Conservation (phyloP, 208 protist genomes). For the Giardia muris region DNA sequence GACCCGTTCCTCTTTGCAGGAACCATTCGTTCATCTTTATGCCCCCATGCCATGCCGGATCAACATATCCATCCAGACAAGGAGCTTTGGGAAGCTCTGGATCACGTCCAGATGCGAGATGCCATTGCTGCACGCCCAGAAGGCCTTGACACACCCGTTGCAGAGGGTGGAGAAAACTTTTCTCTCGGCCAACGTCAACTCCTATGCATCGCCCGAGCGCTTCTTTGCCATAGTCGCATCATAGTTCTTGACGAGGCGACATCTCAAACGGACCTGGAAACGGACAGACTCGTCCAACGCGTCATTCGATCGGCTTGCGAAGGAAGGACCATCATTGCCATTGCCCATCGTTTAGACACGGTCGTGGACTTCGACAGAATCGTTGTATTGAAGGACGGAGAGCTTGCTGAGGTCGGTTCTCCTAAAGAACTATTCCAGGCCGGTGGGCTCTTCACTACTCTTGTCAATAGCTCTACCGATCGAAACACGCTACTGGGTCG, state of each 20-base stretch:
- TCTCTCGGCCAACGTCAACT: not conserved
- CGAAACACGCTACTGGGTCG: too few relatives aligned
- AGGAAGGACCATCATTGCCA: not conserved
- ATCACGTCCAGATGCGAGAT: not conserved
- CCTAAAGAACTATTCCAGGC: not conserved
- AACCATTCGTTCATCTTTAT: not conserved
- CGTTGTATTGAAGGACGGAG: not conserved
- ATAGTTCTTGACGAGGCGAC: not conserved
- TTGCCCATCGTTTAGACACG: not conserved
- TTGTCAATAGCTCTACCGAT: too few relatives aligned
- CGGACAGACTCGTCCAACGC: not conserved
- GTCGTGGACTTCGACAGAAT: not conserved
- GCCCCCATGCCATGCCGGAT: too few relatives aligned
- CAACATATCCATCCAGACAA: not conserved
- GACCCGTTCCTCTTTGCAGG: not conserved
- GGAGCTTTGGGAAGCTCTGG: not conserved
- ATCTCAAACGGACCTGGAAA: not conserved
- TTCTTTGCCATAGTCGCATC: not conserved
- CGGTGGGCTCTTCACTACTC: too few relatives aligned
- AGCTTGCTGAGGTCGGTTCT: not conserved
- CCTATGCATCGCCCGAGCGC: not conserved
- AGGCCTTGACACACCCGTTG: not conserved
- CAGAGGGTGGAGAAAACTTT: not conserved
- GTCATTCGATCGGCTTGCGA: not conserved
- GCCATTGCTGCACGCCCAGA: not conserved